Evolutionary conservation across 2,329 filamentous ascomycete genomes (phyloP).

Genomic region (Trichophyton mentagrophytes): DNA sequence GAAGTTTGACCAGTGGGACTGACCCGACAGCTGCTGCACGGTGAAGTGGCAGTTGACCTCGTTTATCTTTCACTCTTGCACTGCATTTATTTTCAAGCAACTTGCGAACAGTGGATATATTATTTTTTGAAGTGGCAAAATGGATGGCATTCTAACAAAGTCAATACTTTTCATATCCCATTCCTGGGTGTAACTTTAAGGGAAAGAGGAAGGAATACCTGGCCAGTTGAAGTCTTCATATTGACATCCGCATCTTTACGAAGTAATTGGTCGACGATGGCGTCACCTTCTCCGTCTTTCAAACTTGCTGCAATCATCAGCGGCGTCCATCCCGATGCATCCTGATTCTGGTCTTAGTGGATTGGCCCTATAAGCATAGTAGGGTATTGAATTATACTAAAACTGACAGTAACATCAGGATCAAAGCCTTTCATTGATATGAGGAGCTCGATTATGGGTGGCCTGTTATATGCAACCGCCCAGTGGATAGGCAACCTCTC

Average conservation of each 20-base stretch:
- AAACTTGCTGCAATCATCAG: slow-evolving; percentile 40
- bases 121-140: slow-evolving; percentile 81
- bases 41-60: slow-evolving; percentile 83
- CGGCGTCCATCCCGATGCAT: slow-evolving; percentile 39
- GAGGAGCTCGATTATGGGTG: slow-evolving; percentile 61
- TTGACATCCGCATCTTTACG: slow-evolving; percentile 37
- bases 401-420: slow-evolving; percentile 58
- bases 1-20: slow-evolving; percentile 68
- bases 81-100: slow-evolving; percentile 67
- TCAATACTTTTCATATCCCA: neutral
- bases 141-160: slow-evolving; percentile 63
- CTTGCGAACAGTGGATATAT: slow-evolving; percentile 65
- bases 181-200: neutral
- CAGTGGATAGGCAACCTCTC: slow-evolving; percentile 86
- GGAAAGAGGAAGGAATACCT: slow-evolving; percentile 20
- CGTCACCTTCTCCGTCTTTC: slow-evolving; percentile 34
- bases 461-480: slow-evolving; percentile 73
- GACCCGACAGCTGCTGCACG: slow-evolving; percentile 82
- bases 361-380: neutral
- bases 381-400: neutral
- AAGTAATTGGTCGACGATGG: slow-evolving; percentile 34
- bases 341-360: slow-evolving; percentile 19
- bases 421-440: slow-evolving; percentile 63
- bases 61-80: slow-evolving; percentile 66
- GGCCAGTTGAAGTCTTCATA: slow-evolving; percentile 31